These are phyloP conservation scores for Saccharomyces pastorianus DNA, from an alignment of 1,139 yeast species.

Conservation along the genomic window DNA sequence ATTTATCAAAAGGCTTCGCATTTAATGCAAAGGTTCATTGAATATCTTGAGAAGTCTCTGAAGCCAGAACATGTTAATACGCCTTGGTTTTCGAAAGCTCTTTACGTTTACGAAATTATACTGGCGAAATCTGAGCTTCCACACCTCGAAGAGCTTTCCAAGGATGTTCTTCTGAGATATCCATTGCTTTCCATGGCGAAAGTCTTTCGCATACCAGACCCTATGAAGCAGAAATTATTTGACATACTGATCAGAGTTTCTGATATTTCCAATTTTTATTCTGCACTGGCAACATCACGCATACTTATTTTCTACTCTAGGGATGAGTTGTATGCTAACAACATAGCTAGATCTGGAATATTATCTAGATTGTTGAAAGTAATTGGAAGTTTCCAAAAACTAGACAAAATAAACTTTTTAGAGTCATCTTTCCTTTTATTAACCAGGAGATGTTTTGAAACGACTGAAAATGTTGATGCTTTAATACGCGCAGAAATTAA, in stretches of 20 bases:
- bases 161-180: slow-evolving; percentile 22
- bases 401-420: slow-evolving; percentile 27
- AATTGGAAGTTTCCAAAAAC: slow-evolving; percentile 29
- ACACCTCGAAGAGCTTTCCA: slow-evolving; percentile 22
- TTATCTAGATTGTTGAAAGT: slow-evolving; percentile 32
- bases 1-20: slow-evolving; percentile 26
- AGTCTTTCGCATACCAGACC: slow-evolving; percentile 31
- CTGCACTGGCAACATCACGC: slow-evolving; percentile 46
- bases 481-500: slow-evolving; percentile 45
- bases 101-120: slow-evolving; percentile 44
- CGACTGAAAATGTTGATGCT: slow-evolving; percentile 41
- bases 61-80: slow-evolving; percentile 35
- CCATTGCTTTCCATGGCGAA: slow-evolving; percentile 17
- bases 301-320: slow-evolving; percentile 48
- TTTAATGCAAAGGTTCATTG: slow-evolving; percentile 33
- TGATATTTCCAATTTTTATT: slow-evolving; percentile 37
- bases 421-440: slow-evolving; percentile 40
- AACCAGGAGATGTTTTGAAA: slow-evolving; percentile 65
- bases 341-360: slow-evolving; percentile 40
- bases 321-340: slow-evolving; percentile 35
- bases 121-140: slow-evolving; percentile 43
- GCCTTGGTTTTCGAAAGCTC: slow-evolving; percentile 45
- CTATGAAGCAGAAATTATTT: slow-evolving; percentile 36
- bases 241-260: slow-evolving; percentile 36
- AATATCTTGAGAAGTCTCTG: slow-evolving; percentile 36